Percentiles rank a stretch among this genome's conserved stretches.
Conservation (phyloP, 2,329 filamentous ascomycete genomes). For the Nemania abortiva region DNA sequence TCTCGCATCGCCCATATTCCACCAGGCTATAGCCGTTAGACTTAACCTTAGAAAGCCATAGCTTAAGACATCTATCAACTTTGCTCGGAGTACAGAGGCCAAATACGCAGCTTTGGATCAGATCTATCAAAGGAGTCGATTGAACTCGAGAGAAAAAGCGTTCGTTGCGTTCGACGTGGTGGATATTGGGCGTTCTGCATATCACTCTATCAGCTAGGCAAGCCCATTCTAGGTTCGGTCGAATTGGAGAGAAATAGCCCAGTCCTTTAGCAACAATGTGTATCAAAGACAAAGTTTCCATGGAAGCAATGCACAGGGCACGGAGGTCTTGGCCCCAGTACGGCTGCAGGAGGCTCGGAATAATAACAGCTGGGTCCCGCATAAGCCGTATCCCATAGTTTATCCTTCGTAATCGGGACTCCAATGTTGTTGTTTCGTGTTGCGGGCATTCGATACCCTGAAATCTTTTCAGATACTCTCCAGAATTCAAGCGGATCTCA, state of each 20-base stretch:
- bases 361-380: not conserved
- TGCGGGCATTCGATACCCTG: not conserved
- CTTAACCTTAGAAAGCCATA: slow-evolving; percentile 17
- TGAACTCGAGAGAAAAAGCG: not conserved
- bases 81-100: not conserved
- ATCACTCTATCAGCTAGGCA: slow-evolving; percentile 5
- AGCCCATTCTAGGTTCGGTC: slow-evolving; percentile 4
- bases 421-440: slow-evolving; percentile 3
- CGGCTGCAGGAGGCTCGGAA: slow-evolving; percentile 1
- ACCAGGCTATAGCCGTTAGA: slow-evolving; percentile 12
- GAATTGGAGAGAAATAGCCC: too few species aligned
- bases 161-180: not conserved
- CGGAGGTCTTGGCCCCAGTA: slow-evolving; percentile 22
- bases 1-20: slow-evolving; percentile 27
- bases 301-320: slow-evolving; percentile 17
- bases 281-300: slow-evolving; percentile 4
- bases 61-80: not conserved
- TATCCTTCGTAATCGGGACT: slow-evolving; percentile 9
- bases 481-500: not conserved
- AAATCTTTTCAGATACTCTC: not conserved
- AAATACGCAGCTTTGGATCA: too few species aligned
- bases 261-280: not conserved
- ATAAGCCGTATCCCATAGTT: not conserved
- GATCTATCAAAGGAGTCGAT: slow-evolving; percentile 7
- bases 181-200: slow-evolving; percentile 10